Conservation (phyloP, 148 eudicot species). For the Amaranthus hypochondriacus region DNA sequence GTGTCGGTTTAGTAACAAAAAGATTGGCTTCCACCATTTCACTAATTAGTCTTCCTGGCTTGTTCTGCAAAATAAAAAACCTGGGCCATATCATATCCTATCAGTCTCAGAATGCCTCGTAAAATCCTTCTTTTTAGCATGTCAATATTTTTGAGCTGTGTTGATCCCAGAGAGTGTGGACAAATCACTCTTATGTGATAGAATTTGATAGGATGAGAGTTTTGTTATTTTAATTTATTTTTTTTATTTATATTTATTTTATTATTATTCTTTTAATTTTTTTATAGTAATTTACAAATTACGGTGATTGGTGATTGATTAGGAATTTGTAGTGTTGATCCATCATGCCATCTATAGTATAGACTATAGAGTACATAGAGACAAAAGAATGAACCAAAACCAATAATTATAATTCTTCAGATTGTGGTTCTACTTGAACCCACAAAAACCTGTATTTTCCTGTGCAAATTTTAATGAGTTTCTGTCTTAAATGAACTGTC, state of each 20-base stretch:
- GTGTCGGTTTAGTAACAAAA: slow-evolving; percentile 8
- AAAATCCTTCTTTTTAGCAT: slow-evolving; percentile 8
- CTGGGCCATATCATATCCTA: slow-evolving; percentile 15
- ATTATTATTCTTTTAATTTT: too few species aligned
- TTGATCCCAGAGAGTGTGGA: slow-evolving; percentile 5
- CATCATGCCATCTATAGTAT: too few species aligned
- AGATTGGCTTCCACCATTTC: slow-evolving; percentile 21
- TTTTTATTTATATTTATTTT: too few species aligned
- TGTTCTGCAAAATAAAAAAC: slow-evolving; percentile 15
- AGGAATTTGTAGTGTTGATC: too few species aligned
- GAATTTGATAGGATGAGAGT: too few species aligned
- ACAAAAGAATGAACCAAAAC: too few species aligned
- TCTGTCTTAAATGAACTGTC: background rate
- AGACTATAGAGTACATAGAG: too few species aligned
- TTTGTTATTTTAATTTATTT: too few species aligned
- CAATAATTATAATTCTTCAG: background rate
- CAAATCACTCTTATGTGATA: too few species aligned
- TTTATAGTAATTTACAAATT: too few species aligned
- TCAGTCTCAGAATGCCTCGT: background rate
- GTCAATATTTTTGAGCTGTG: slow-evolving; percentile 9
- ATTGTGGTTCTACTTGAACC: background rate
- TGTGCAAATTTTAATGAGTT: background rate
- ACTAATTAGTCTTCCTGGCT: slow-evolving; percentile 21
- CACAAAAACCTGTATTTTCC: background rate
- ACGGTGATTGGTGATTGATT: too few species aligned